Conservation (phyloP, 495 filamentous ascomycete species). For the Talaromyces stipitatus region DNA sequence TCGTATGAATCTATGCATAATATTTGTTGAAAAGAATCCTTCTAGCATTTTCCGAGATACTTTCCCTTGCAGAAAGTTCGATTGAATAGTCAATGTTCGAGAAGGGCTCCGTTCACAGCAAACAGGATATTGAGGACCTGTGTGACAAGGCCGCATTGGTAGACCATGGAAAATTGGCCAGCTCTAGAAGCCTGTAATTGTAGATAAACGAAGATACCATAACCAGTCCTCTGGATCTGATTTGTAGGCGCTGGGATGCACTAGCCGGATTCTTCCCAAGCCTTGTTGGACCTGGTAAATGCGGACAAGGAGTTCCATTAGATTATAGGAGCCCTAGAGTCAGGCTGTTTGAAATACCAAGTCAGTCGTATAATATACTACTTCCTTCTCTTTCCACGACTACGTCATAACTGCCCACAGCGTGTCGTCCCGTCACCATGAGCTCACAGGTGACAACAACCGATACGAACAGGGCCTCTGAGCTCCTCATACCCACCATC, state of each 20-base stretch:
- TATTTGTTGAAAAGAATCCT: too few species aligned
- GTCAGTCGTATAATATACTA: neutral
- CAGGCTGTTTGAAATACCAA: too few species aligned
- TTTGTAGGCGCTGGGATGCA: neutral
- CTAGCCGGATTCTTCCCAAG: neutral
- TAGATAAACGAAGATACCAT: neutral
- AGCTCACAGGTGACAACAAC: neutral
- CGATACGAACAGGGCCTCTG: constrained; percentile 7
- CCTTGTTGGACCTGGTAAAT: neutral
- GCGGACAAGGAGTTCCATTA: neutral
- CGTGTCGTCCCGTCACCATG: neutral
- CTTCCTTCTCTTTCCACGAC: neutral
- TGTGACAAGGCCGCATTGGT: neutral
- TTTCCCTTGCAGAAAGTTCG: neutral
- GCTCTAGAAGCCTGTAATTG: neutral
- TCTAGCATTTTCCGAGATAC: neutral
- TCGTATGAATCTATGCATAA: neutral
- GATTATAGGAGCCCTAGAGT: neutral
- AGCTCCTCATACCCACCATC: constrained; percentile 7
- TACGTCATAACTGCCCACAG: neutral
- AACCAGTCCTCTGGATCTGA: neutral
- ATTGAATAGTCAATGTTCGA: neutral
- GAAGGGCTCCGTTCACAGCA: neutral
- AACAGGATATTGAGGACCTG: neutral
- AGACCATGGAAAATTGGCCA: neutral